Conservation (phyloP, 148 eudicot species). For the Chenopodium suecicum region DNA sequence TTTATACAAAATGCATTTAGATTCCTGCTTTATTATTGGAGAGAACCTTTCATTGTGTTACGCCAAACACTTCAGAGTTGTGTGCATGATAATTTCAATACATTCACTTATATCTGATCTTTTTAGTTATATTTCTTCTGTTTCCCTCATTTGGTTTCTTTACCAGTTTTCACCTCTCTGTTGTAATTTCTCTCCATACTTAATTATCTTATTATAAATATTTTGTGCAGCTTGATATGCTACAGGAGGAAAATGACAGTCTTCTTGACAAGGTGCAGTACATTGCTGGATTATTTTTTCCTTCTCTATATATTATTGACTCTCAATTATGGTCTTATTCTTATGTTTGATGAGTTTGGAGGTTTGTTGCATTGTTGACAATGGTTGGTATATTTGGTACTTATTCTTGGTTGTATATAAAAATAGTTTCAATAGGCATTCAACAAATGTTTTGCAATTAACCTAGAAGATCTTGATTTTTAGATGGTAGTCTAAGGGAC, state of each 20-base stretch:
- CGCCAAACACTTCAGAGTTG: not conserved
- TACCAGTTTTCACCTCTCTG: not conserved
- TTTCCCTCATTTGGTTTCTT: not conserved
- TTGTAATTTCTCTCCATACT: not conserved
- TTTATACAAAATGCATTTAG: not conserved
- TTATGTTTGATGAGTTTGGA: not conserved
- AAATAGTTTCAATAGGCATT: not conserved
- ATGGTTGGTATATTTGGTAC: not conserved
- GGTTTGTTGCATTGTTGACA: not conserved
- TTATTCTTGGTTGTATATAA: not conserved
- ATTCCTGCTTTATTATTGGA: not conserved
- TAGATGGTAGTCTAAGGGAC: not conserved
- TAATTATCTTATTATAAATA: not conserved
- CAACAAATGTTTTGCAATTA: not conserved
- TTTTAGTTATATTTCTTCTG: not conserved
- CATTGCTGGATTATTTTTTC: not conserved
- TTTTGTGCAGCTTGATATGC: conserved; percentile 84
- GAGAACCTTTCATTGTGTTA: not conserved
- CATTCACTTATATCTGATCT: not conserved
- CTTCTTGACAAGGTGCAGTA: conserved; percentile 75
- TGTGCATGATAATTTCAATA: not conserved
- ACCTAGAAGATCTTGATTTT: not conserved
- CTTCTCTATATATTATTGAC: not conserved
- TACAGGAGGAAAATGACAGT: conserved; percentile 91
- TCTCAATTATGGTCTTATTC: not conserved